phyloP scores from a whole-genome alignment of 2,329 filamentous ascomycete species.

The Pseudocercospora macadamiae region DNA sequence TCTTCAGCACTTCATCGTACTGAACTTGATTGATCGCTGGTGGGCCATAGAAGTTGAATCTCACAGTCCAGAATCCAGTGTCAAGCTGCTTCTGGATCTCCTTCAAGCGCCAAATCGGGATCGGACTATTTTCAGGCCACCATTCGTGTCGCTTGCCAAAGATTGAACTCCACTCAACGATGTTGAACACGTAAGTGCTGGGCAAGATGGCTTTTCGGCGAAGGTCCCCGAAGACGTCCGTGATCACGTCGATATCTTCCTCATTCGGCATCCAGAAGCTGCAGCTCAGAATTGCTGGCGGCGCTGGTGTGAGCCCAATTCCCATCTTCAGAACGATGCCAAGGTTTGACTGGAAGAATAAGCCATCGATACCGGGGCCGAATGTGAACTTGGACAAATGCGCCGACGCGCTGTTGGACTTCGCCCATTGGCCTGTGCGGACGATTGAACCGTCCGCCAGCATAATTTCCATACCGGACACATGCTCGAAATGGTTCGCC shows the following conservation, averaged over 20 bases:
- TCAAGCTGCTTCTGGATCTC: background rate
- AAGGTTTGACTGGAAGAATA: background rate
- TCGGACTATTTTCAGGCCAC: background rate
- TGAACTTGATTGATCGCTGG: background rate
- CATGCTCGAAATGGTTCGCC: background rate
- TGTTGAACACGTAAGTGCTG: background rate
- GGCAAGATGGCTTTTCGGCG: background rate
- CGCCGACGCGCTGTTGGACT: background rate
- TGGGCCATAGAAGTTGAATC: background rate
- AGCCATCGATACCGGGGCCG: background rate
- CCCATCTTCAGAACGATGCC: background rate
- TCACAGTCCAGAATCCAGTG: background rate
- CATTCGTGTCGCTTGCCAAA: background rate
- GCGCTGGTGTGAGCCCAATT: background rate
- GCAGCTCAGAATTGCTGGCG: background rate
- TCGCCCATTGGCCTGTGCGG: background rate
- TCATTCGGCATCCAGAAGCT: background rate
- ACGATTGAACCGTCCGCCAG: background rate
- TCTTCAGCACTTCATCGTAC: background rate
- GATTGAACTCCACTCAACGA: background rate
- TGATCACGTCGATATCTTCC: background rate
- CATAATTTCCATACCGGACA: background rate
- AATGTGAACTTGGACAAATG: background rate
- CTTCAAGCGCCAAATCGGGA: background rate
- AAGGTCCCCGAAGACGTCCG: background rate